Evolutionary conservation across 345 rosid genomes (phyloP), one percentile per base, ranked within the genome.

Genomic region (Salix suchowensis): DNA sequence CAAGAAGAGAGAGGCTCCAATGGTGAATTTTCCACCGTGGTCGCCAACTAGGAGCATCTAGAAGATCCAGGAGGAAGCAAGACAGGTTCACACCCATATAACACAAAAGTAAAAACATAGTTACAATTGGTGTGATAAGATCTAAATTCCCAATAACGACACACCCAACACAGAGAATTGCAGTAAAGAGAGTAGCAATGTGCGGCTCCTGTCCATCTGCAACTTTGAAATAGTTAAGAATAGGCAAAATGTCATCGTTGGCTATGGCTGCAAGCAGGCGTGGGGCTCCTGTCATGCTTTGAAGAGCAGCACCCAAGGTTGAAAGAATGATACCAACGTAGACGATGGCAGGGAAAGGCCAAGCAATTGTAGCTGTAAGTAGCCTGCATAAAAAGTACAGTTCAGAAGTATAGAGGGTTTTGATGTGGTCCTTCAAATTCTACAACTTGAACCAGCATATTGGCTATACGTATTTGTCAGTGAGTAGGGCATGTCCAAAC

Each of bases 41-140:
- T 75, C 97, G 98, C 99, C 99, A 96, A 83, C 99, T 96, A 67
- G 99, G 99, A 83, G 99, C 98, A 90, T 96, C 99, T 55, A 96
- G 90, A 88, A 96, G 95, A 86, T 96, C 99, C 66, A 96, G 87
- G 80, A 96, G 98, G 89, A 96, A 96, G 89, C 99, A 96, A 74
- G 98, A 96, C 88, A 96, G 85, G 87, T 96, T 96, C 80, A 96
- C 99, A 61, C 99, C 99, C 65, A 94, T 37, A 86, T 96, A 96
- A 81, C 99, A 96, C 71, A 96, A 85, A 71, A 94, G 97, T 88
- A 86, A 94, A 87, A 96, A 96, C 99, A 96, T 96, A 70, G 99
- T 94, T 84, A 94, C 81, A 54, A 98, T 90, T 14, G 98, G 99
- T 26, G 98, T 91, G 84, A 96, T 94, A 84, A 96, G 97, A 89